A percentile compares a stretch with the other conserved stretches of the same genome.
These are phyloP conservation scores for Lupinus albus DNA, from an alignment of 306 rosid genomes.

Conservation along the genomic window DNA sequence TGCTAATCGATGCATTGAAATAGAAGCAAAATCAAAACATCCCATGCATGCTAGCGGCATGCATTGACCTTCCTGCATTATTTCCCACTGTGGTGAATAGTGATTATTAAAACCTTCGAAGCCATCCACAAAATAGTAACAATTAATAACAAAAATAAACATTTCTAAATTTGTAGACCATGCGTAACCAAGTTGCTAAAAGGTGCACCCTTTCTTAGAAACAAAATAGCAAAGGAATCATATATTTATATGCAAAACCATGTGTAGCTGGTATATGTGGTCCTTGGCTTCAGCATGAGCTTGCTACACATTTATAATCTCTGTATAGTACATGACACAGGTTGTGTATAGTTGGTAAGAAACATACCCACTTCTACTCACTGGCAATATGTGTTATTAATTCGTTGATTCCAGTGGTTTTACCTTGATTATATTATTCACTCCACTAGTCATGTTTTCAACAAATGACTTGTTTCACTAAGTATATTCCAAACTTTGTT, in stretches of 20 bases:
- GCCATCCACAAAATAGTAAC: background rate
- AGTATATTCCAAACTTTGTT: background rate
- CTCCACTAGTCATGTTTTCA: background rate
- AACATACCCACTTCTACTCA: conserved; percentile 52
- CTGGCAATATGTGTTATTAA: conserved; percentile 32
- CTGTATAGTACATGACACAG: conserved; percentile 37
- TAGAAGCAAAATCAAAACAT: conserved; percentile 18
- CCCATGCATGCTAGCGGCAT: background rate
- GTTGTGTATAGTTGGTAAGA: conserved; percentile 65
- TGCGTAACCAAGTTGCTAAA: conserved; percentile 34
- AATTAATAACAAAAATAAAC: background rate
- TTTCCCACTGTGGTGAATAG: background rate
- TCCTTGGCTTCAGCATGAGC: conserved; percentile 46
- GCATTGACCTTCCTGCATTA: background rate
- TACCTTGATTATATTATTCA: conserved; percentile 20
- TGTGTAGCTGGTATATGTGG: conserved; percentile 48
- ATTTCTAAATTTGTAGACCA: conserved; percentile 20
- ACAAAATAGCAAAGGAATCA: conserved; percentile 39
- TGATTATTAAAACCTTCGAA: conserved; percentile 4
- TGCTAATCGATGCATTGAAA: background rate
- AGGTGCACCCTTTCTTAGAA: conserved; percentile 14
- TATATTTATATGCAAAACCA: conserved; percentile 7
- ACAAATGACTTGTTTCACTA: background rate
- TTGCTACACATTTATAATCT: conserved; percentile 44
- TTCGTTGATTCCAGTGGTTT: conserved; percentile 11